Conservation (phyloP, 176 grass and related monocot genomes). For the Olyra latifolia region DNA sequence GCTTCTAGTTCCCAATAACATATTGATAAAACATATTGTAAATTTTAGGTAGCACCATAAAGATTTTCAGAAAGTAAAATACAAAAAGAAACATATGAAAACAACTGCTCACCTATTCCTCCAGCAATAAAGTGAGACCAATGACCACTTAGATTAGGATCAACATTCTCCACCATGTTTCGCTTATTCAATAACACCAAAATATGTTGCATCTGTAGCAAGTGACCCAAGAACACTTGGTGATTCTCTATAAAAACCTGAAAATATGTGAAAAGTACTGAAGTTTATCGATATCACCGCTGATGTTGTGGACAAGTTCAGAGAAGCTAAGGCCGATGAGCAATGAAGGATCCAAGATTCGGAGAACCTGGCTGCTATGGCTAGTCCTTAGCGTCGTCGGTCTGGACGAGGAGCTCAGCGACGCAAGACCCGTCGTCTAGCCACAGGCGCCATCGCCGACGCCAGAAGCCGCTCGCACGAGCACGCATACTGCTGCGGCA, state of each 20-base stretch:
- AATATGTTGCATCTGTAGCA: no score
- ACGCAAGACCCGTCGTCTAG: slow-evolving; percentile 79
- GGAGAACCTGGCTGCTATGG: slow-evolving; percentile 38
- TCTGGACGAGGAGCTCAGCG: slow-evolving; percentile 35
- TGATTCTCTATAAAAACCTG: slow-evolving; percentile 84
- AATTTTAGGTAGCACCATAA: no score
- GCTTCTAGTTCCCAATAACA: no score
- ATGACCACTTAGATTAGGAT: no score
- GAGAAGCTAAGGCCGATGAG: not conserved
- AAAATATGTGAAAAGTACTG: not conserved
- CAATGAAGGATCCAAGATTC: not conserved
- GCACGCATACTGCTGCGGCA: slow-evolving; percentile 43
- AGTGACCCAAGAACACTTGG: slow-evolving; percentile 79
- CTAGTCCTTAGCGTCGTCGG: slow-evolving; percentile 31
- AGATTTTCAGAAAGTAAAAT: no score
- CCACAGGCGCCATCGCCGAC: slow-evolving; percentile 34
- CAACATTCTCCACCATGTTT: no score
- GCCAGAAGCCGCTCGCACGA: slow-evolving; percentile 40
- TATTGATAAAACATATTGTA: no score
- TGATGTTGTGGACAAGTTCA: no score
- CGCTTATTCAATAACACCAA: no score
- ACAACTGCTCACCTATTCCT: no score
- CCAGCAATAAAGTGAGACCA: no score
- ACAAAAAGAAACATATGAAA: no score
- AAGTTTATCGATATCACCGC: not conserved